These are phyloP conservation scores for Serendipita sp. DNA, from an alignment of 768 basidiomycete genomes.

Conservation along the genomic window DNA sequence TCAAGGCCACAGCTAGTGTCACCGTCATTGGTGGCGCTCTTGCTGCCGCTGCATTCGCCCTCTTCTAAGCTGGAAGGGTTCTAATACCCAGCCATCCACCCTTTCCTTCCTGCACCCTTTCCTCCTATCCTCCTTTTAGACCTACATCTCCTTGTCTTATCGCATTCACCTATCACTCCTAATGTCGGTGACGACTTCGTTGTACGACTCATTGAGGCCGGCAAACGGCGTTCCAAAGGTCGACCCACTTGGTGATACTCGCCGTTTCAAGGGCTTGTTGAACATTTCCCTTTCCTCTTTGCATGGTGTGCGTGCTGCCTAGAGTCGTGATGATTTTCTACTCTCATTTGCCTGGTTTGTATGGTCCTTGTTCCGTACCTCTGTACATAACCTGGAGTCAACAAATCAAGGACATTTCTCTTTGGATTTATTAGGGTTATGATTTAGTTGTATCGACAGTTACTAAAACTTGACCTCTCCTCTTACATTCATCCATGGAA, in stretches of 20 bases:
- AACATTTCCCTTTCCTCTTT: slow-evolving; percentile 1
- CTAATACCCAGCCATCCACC: not conserved
- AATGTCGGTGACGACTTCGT: not conserved
- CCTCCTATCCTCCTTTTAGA: not conserved
- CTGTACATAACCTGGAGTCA: not conserved
- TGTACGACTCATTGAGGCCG: not conserved
- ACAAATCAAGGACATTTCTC: not conserved
- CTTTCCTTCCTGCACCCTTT: not conserved
- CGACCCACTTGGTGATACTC: not conserved
- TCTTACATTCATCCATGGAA: not conserved
- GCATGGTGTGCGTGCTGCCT: not conserved
- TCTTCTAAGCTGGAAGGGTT: slow-evolving; percentile 1
- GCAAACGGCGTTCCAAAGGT: not conserved
- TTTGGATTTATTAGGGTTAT: not conserved
- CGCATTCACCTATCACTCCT: not conserved
- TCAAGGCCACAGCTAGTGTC: not conserved
- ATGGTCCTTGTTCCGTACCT: not conserved
- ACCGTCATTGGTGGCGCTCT: not conserved
- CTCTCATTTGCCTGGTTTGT: not conserved
- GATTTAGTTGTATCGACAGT: too few relatives aligned
- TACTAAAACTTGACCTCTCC: not conserved
- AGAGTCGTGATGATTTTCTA: not conserved
- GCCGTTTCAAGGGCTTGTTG: slow-evolving; percentile 1
- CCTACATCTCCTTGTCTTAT: not conserved
- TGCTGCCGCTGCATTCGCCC: not conserved